phyloP scores from a whole-genome alignment of 768 basidiomycete genomes.

The Mycena polygramma region DNA sequence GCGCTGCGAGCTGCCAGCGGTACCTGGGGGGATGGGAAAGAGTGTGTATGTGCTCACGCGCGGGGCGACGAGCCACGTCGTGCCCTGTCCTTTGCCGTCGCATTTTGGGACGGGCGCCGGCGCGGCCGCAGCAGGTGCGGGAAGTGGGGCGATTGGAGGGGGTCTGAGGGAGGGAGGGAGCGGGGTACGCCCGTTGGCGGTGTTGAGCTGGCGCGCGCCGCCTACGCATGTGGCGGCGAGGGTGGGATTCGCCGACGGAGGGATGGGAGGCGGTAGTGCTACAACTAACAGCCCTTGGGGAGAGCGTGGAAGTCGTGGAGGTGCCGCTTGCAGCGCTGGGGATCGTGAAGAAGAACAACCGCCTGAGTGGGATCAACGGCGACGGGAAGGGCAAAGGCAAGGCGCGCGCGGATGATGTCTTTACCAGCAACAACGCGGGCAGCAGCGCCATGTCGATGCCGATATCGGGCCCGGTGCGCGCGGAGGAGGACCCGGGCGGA shows the following conservation, averaged over 20 bases:
- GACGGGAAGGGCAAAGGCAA: conserved; percentile 59
- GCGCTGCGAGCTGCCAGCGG: conserved; percentile 59
- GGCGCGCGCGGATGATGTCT: conserved; percentile 56
- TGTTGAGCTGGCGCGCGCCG: conserved; percentile 68
- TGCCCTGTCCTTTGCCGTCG: conserved; percentile 76
- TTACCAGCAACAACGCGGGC: too few relatives aligned
- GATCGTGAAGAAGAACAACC: neutral
- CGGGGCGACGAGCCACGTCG: conserved; percentile 75
- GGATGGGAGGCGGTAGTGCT: conserved; percentile 57
- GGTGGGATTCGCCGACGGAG: conserved; percentile 40
- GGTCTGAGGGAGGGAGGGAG: conserved; percentile 36
- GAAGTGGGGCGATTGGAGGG: too few relatives aligned
- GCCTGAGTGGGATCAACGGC: neutral
- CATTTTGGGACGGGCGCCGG: too few relatives aligned
- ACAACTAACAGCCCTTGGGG: conserved; percentile 78
- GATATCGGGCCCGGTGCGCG: conserved; percentile 51
- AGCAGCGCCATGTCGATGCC: neutral
- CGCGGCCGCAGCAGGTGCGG: too few relatives aligned
- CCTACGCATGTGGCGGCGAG: conserved; percentile 71
- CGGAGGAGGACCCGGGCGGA: conserved; percentile 76
- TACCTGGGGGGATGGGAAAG: conserved; percentile 40
- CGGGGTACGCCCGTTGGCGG: conserved; percentile 66
- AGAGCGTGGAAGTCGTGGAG: conserved; percentile 84
- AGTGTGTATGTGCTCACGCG: conserved; percentile 74
- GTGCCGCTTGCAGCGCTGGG: conserved; percentile 63